Evolutionary conservation across 2,329 filamentous ascomycete genomes (phyloP), one percentile per base, ranked within the genome.

Genomic region (Penicillium sclerotiorum): DNA sequence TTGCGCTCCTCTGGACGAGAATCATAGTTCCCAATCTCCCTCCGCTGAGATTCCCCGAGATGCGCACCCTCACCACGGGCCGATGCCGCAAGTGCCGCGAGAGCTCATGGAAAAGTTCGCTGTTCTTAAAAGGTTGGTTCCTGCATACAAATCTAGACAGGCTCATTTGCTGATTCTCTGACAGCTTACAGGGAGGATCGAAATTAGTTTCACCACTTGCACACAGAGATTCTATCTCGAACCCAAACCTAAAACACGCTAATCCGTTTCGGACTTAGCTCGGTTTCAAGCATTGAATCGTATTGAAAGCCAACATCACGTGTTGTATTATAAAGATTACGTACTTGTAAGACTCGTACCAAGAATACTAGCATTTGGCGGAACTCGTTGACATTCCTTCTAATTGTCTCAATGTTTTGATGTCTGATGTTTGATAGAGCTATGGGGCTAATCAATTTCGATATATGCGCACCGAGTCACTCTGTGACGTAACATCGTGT

Each of bases 201-300:
- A 47, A 47, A 40, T 47, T 18, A 40, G 44, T 28, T 47, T 47
- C 37, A 47, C 45, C 44, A 40, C 23, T 28, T 40, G 11, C 45
- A 41, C 28, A 41, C 20, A 17, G 18, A 41, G 37, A 49, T 37
- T 49, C 46, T 44, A 35, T 49, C 46, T 37, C 30, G 27, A 44
- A 25, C 36, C 38, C 46, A 38, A 21, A 27, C 23, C 17, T 20
- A 39, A 49, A 49, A 43, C 39, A 18, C 39, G 32, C 46, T 44
- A 49, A 41, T 28, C 38, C 15, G 18, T 28, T 17, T 41, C 21
- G 8, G 38, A 13, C 23, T 30, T 42, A 42, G 23, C 27, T 30
- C 17, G 1, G 25, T 42, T 8, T 42, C 25, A 42, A 42, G 15
- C 18, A 30, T 30, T 42, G 39, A 42, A 42, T 30, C 18, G 39